Base-by-base conservation (phyloP, 345 rosid genomes). In the Eucalyptus brandiana region DNA sequence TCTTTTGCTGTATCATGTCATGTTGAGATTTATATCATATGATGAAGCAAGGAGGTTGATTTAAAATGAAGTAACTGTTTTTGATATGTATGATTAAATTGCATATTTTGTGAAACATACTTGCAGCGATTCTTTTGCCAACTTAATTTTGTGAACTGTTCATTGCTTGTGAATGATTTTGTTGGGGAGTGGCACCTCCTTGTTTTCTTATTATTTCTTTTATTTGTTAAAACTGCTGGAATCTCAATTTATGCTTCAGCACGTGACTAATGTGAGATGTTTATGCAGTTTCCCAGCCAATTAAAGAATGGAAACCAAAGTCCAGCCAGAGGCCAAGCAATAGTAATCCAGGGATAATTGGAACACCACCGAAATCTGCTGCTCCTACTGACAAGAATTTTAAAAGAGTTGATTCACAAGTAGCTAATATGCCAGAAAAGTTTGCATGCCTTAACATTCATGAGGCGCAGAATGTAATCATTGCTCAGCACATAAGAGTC, bases 221-320 rank as follows among this genome's bases (percentile, higher is more conserved):
- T 76, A 40, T 76, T 76, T 76, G 47, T 40, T 11, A 21, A 76
- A 40, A 24, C 47, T 40, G 85, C 85, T 11, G 47, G 47, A 76
- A 76, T 76, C 47, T 76, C 28, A 24, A 76, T 76, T 42, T 23
- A 11, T 76, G 47, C 85, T 40, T 76, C 47, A 40, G 47, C 85
- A 40, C 30, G 44, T 40, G 85, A 76, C 85, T 76, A 40, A 76
- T 40, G 47, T 76, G 47, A 76, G 83, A 76, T 76, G 85, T 76
- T 76, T 76, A 37, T 54, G 94, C 97, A 96, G 98, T 94, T 91
- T 81, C 93, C 49, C 95, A 93, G 69, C 98, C 93, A 83, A 94
- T 93, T 80, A 97, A 95, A 91, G 97, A 96, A 90, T 97, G 99
- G 98, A 97, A 96, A 91, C 98, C 97, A 85, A 97, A 96, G 92